A percentile compares a stretch with the other conserved stretches of the same genome.
phyloP scores from a whole-genome alignment of 2,329 filamentous ascomycete species.

The Esteya vermicola region DNA sequence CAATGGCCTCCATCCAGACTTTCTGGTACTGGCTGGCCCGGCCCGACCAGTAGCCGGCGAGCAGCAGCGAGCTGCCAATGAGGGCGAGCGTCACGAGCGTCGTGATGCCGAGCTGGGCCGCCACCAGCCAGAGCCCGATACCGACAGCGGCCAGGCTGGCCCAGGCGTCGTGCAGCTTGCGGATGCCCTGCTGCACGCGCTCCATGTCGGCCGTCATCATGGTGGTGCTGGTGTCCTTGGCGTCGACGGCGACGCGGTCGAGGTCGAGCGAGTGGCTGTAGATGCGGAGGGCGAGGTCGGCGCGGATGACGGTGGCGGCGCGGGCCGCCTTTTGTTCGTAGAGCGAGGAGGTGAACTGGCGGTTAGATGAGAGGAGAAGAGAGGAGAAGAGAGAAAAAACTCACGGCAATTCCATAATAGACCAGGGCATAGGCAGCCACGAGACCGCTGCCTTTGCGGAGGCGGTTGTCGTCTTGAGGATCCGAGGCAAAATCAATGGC shows the following conservation, averaged over 20 bases:
- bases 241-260: slow-evolving; percentile 5
- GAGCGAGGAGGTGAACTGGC: not conserved
- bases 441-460: not conserved
- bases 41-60: not conserved
- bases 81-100: slow-evolving; percentile 6
- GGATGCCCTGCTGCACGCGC: slow-evolving; percentile 11
- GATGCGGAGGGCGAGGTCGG: slow-evolving; percentile 10
- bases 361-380: too few species aligned
- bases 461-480: not conserved
- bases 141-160: slow-evolving; percentile 4
- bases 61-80: not conserved
- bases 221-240: slow-evolving; percentile 12
- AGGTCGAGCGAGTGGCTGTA: slow-evolving; percentile 16
- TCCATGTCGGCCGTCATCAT: slow-evolving; percentile 18
- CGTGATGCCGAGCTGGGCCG: slow-evolving; percentile 5
- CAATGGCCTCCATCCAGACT: slow-evolving; percentile 10
- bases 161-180: slow-evolving; percentile 13
- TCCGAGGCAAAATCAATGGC: not conserved
- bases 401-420: not conserved
- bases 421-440: not conserved
- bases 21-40: slow-evolving; percentile 3
- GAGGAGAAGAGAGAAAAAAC: too few species aligned
- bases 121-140: slow-evolving; percentile 6
- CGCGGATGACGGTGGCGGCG: not conserved
- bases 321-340: not conserved